Evolutionary conservation across 305 asterid species (phyloP).

Genomic region (Stenogyne calaminthoides): DNA sequence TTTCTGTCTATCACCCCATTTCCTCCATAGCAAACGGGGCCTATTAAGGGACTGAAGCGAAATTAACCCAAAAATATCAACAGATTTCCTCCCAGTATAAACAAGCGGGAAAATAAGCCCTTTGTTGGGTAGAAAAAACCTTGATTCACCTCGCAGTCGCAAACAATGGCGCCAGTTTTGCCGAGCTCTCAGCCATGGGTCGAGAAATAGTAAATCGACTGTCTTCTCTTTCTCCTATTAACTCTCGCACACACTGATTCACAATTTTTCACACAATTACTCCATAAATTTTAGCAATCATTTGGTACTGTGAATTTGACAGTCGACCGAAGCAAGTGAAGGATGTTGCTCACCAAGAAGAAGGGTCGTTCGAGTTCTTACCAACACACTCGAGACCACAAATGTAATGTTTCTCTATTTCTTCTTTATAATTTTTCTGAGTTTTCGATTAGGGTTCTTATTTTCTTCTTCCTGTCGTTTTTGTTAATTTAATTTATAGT

Average conservation of each 20-base stretch:
- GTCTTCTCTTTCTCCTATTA: not conserved
- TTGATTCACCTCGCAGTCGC: conserved; percentile 29
- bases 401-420: conserved; percentile 48
- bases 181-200: conserved; percentile 98
- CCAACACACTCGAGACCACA: conserved; percentile 91
- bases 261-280: not conserved
- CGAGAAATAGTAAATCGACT: conserved; percentile 72
- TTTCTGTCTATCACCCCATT: too few relatives aligned
- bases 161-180: conserved; percentile 84
- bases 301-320: conserved; percentile 30
- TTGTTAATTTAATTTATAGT: conserved; percentile 39
- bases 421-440: not conserved
- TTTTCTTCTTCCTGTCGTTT: not conserved
- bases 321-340: conserved; percentile 96
- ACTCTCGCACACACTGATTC: not conserved
- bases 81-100: conserved; percentile 1
- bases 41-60: conserved; percentile 23
- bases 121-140: conserved; percentile 8
- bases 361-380: conserved; percentile 95
- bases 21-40: too few relatives aligned
- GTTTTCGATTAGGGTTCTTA: conserved; percentile 19
- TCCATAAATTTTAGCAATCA: not conserved
- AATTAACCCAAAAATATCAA: not conserved
- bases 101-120: conserved; percentile 45
- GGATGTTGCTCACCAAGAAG: conserved; percentile 98